phyloP scores from a whole-genome alignment of 2,329 filamentous ascomycete genomes.

The Scopulariopsis brevicaulis region DNA sequence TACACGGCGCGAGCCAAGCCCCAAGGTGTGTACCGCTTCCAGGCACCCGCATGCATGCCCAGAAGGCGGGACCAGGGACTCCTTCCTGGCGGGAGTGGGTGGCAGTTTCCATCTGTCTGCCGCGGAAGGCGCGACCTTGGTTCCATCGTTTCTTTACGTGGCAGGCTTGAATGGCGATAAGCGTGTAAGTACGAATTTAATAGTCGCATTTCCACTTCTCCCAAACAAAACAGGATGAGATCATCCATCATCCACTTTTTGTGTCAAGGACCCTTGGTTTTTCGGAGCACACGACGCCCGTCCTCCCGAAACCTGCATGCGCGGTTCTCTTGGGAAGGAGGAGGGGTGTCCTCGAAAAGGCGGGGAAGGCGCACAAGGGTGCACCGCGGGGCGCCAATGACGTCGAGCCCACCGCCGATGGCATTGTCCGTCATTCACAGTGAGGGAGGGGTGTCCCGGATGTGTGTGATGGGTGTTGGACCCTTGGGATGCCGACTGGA shows the following conservation, averaged over 20 bases:
- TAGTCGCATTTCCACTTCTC: not conserved
- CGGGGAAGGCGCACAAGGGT: not conserved
- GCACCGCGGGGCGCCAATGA: not conserved
- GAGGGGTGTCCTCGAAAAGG: not conserved
- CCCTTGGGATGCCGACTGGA: too few species aligned
- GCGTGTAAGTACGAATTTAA: not conserved
- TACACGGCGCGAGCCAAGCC: not conserved
- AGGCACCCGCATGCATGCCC: not conserved
- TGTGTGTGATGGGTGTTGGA: too few species aligned
- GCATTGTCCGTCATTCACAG: too few species aligned
- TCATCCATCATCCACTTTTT: not conserved
- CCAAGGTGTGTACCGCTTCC: not conserved
- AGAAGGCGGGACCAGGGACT: not conserved
- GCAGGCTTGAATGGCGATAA: too few species aligned
- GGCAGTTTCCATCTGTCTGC: not conserved
- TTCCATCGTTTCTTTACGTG: too few species aligned
- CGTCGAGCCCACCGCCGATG: not conserved
- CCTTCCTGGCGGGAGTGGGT: not conserved
- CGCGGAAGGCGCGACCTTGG: not conserved
- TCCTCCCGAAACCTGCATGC: not conserved
- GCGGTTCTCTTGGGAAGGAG: not conserved
- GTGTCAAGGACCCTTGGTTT: not conserved
- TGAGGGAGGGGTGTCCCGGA: not conserved
- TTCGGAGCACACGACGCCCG: not conserved
- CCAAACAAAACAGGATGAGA: not conserved